Conservation (phyloP, 2,329 filamentous ascomycete species). For the Colletotrichum phormii region DNA sequence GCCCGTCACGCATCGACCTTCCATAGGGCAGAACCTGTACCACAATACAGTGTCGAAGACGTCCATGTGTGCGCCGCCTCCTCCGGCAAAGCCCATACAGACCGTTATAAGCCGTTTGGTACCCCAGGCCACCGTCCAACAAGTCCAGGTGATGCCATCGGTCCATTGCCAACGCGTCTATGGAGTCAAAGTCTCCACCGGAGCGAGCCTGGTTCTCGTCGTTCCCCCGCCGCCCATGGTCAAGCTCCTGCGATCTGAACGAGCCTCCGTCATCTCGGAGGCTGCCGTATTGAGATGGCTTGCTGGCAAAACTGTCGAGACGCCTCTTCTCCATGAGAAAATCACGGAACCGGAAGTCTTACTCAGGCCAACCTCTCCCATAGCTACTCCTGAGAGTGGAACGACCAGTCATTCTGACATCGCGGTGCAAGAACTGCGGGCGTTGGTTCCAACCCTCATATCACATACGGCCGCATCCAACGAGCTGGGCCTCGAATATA, state of each 20-base stretch:
- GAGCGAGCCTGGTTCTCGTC: slow-evolving; percentile 53
- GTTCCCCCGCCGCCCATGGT: slow-evolving; percentile 55
- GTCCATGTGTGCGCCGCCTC: slow-evolving; percentile 46
- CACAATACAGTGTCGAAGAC: slow-evolving; percentile 9
- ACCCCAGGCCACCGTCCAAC: slow-evolving; percentile 47
- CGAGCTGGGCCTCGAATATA: slow-evolving; percentile 52
- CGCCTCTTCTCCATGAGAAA: slow-evolving; percentile 19
- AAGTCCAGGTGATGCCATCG: slow-evolving; percentile 49
- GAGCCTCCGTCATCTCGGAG: slow-evolving; percentile 57
- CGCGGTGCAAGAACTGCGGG: background rate
- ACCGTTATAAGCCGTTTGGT: slow-evolving; percentile 49
- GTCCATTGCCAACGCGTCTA: slow-evolving; percentile 55
- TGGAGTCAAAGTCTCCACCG: slow-evolving; percentile 55
- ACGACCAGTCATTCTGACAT: background rate
- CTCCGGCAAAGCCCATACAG: slow-evolving; percentile 47
- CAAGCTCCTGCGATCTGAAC: slow-evolving; percentile 60
- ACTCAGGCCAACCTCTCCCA: background rate
- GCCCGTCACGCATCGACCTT: slow-evolving; percentile 23
- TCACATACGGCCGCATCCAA: slow-evolving; percentile 48
- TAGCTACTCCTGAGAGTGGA: background rate
- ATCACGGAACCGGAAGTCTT: slow-evolving; percentile 17
- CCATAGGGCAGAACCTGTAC: slow-evolving; percentile 27
- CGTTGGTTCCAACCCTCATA: slow-evolving; percentile 53
- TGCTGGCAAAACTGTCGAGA: slow-evolving; percentile 37
- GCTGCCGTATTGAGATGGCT: slow-evolving; percentile 60